Conservation (phyloP, 176 grass and related monocot genomes). For the Urochloa ruziziensis region DNA sequence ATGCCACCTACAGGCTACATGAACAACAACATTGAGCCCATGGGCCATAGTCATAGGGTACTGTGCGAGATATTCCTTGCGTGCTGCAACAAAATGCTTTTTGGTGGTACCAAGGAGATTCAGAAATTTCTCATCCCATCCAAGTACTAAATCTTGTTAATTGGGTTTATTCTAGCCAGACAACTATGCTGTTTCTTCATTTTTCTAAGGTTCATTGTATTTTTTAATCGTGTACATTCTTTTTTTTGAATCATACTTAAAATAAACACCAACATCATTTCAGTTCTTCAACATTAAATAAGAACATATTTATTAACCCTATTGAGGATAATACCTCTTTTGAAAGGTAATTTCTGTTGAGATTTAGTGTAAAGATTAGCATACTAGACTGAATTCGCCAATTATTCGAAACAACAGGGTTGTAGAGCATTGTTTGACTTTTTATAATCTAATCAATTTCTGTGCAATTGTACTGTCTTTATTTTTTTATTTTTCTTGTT, state of each 20-base stretch:
- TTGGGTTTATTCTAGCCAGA: not conserved
- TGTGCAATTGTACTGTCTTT: not conserved
- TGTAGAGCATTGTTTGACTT: not conserved
- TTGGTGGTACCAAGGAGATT: not conserved
- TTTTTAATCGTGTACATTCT: not conserved
- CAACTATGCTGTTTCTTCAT: not conserved
- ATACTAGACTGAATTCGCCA: not conserved
- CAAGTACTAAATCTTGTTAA: slow-evolving; percentile 2
- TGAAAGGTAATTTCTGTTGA: not conserved
- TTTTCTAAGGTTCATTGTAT: not conserved
- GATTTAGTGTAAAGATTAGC: not conserved
- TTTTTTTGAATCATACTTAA: not conserved
- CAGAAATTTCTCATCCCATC: not conserved
- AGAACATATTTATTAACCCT: not conserved
- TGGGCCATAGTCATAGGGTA: too few species aligned
- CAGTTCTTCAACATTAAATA: not conserved
- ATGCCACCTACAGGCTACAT: too few species aligned
- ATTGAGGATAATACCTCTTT: not conserved
- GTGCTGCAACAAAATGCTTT: not conserved
- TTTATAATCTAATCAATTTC: not conserved
- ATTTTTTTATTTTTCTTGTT: not conserved
- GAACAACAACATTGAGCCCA: too few species aligned
- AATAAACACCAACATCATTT: not conserved
- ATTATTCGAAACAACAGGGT: not conserved
- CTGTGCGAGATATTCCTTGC: not conserved